Evolutionary conservation across 495 filamentous ascomycete species (phyloP), one percentile per base, ranked within the genome.

Genomic region (Tuber melanosporum): DNA sequence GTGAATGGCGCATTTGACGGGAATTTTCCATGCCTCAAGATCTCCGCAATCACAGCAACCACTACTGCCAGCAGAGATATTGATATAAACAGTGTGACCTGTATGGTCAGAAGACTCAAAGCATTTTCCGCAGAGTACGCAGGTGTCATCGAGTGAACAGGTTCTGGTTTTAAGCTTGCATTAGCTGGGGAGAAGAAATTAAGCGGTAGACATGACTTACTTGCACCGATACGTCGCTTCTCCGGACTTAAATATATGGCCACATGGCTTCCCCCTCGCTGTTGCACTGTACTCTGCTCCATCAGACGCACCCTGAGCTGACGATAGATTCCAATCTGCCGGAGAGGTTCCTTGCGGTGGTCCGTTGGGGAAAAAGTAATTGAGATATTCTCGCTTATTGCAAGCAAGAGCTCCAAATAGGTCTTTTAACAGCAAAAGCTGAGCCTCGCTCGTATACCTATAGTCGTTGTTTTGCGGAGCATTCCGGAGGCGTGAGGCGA

Each of bases 21-120:
- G 94, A 43, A 90, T 83, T 81, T 89, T 90, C 95, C 95, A 99
- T 10, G 95, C 95, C 83, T 99, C 95, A 19, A 90, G 88, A 83
- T 99, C 95, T 70, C 95, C 96, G 83, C 95, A 99, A 82, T 99
- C 95, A 83, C 95, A 99, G 85, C 95, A 98, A 52, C 96, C 95
- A 81, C 91, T 93, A 82, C 97, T 97, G 3, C 95, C 95, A 1
- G 90, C 89, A 1, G 94, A 96, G 47, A 97, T 88, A 72, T 86
- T 92, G 70, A 98, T 91, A 78, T 92, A 90, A 71, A 98, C 94
- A 84, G 92, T 91, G 83, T 99, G 95, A 42, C 90, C 93, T n/a
- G 92, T 91, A 84, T 99, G 95, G 82, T 98, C 95, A 20, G 94
- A 98, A 10, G 94, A 88, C 79, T 98, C 94, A 83, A 98, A 98